Evolutionary conservation across 805 yeast species (phyloP).

Genomic region (Candida alai): DNA sequence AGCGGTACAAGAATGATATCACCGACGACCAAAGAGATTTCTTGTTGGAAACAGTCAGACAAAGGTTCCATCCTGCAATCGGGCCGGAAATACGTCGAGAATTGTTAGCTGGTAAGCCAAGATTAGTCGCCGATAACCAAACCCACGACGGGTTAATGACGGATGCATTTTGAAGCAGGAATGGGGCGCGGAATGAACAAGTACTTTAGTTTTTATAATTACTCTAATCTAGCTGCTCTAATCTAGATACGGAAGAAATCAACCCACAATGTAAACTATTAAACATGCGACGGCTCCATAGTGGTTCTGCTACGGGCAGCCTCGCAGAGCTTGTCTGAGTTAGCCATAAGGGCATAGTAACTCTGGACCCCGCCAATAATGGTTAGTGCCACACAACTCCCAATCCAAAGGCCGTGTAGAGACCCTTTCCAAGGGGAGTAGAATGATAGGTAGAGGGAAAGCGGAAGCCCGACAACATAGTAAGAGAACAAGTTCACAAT

Average conservation of each 20-base stretch:
- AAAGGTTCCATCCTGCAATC: constrained; percentile 81
- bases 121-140: constrained; percentile 26
- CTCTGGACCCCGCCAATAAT: constrained; percentile 47
- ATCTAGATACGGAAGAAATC: no score
- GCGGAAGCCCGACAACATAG: constrained; percentile 61
- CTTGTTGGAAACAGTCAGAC: constrained; percentile 83
- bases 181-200: neutral
- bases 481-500: constrained; percentile 53
- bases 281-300: constrained; percentile 9
- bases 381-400: constrained; percentile 50
- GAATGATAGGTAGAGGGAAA: constrained; percentile 53
- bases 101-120: constrained; percentile 76
- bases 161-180: constrained; percentile 33
- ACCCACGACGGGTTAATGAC: constrained; percentile 34
- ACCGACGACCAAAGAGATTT: constrained; percentile 99
- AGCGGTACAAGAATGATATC: constrained; percentile 92
- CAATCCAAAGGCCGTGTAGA: constrained; percentile 63
- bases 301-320: constrained; percentile 37
- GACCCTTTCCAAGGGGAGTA: constrained; percentile 42
- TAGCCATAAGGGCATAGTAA: constrained; percentile 31
- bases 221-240: no score
- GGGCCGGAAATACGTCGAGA: constrained; percentile 96
- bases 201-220: neutral
- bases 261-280: constrained; percentile 1
- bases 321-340: constrained; percentile 32